Base-by-base conservation (phyloP, 2,329 filamentous ascomycete species). In the Phialophora chinensis region DNA sequence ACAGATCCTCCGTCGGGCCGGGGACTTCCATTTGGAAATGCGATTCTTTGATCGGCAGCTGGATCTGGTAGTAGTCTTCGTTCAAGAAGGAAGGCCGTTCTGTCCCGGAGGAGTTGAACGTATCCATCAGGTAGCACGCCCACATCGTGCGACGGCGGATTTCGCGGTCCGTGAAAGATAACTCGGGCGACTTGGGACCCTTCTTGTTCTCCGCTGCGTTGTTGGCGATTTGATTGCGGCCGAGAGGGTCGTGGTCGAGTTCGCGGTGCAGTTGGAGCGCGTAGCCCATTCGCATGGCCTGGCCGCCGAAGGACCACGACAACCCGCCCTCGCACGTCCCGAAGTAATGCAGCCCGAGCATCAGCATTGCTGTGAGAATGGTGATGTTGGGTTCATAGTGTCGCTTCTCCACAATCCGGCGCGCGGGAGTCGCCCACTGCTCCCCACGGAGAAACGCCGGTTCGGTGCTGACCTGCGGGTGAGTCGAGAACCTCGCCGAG, bases 371-470 rank as follows among this genome's bases (percentile, higher is more conserved):
- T 4, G 93, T 97, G 54, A 99, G 80, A 50, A 97, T 96, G 2
- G 94, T 98, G 69, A 98, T 95, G 76, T 97, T 98, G 0, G 95
- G 94, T 80, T 92, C 92, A 75, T 98, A 95, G 74, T 96, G 97
- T 72, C 93, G 87, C 74, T 89, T 91, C 50, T 92, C 86, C 25
- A 95, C 90, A 68, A 98, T 97, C 44, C 92, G 90, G 58, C 93
- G 86, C n/a, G 94, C 94, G 31, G 89, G 88, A 27, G 87, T 88
- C 6, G 93, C 95, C 93, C 94, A 99, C 69, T 91, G 88, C 76
- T 98, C 94, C 4, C 95, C 95, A 52, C 92, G 89, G 50, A 96
- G 81, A 75, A 97, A 98, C 62, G 90, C 91, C 6, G 91, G 91
- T 65, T 89, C 88, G 1, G 87, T 88, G 71, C 86, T 89, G 68